Percentiles rank a stretch among this genome's conserved stretches.
These are phyloP conservation scores for Nelumbo lutea DNA, from an alignment of 164 flowering plant species.

Conservation along the genomic window DNA sequence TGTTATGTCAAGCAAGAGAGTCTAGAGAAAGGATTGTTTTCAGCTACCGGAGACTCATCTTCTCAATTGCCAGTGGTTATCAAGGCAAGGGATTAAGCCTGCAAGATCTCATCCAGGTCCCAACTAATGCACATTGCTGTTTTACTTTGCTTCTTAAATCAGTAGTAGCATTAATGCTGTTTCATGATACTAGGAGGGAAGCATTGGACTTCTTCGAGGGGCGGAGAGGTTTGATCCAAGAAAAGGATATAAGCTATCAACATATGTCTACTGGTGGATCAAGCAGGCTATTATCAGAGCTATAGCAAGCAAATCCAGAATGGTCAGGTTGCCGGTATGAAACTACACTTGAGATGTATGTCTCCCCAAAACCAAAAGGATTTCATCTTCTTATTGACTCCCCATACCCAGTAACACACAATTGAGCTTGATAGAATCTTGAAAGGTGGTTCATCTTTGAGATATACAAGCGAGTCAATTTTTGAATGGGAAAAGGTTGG, in stretches of 20 bases:
- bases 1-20: conserved; percentile 34
- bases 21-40: conserved; percentile 35
- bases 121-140: neutral
- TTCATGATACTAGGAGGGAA: conserved; percentile 43
- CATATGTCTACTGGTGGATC: conserved; percentile 79
- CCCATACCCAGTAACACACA: no score
- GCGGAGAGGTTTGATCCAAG: conserved; percentile 47
- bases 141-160: neutral
- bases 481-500: no score
- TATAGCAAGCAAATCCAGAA: conserved; percentile 42
- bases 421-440: no score
- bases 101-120: conserved; percentile 61
- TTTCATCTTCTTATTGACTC: no score
- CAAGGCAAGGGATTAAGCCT: conserved; percentile 56
- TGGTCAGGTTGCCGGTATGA: conserved; percentile 57
- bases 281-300: conserved; percentile 57
- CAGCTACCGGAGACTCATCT: conserved; percentile 43
- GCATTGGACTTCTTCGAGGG: conserved; percentile 62
- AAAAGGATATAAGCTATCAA: conserved; percentile 61
- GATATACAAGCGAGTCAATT: no score
- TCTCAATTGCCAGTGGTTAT: conserved; percentile 48
- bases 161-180: neutral
- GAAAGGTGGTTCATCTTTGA: no score
- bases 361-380: no score
- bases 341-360: neutral